Base-by-base conservation (phyloP, 805 yeast genomes). In the Yarrowia deformans region DNA sequence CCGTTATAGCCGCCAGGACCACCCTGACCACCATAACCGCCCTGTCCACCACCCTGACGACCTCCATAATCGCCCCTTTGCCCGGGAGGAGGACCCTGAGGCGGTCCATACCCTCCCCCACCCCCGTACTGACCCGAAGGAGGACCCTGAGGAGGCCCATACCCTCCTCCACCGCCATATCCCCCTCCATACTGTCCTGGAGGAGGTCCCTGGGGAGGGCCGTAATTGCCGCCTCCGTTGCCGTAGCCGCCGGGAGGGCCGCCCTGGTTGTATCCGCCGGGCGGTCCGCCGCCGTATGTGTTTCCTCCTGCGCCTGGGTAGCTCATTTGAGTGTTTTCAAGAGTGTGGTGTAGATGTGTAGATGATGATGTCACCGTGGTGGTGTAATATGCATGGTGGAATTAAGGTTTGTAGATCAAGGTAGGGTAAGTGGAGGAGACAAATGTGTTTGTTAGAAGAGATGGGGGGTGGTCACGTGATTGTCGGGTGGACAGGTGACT, bases 271-370 rank as follows among this genome's bases (percentile, higher is more conserved):
- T 34, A 35, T 29, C 55, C 46, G 34, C 52, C 45, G 19, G 67
- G 37, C 19, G 67, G 55, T 2, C 14, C 56, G 48, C 56, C 56
- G 16, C 68, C 68, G 13, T 63, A 63, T 3, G 68, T 63, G 46
- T 63, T 23, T 19, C 68, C 68, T 23, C 68, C 68, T 63, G 37
- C 48, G 23, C 68, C 68, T 48, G 68, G 68, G 32, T 60, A 60
- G 37, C 52, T 43, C 66, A 60, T 60, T n/a, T n/a, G n/a, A 29
- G 6, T 23, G 48, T 14, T 50, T 32, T 35, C 18, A 7, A n/a
- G 16, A 13, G 32, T 3, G 34, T 39, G 32, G 34, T 18, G 29
- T 29, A 5, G 58, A 49, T 32, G 29, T 23, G 29, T 23, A 23
- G 42, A 3, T 18, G 49, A 29, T 45, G 49, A 43, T 43, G 29